A percentile compares a stretch with the other conserved stretches of the same genome.
Evolutionary conservation across 2,329 filamentous ascomycete species (phyloP).

Genomic region (Hortaea werneckii): DNA sequence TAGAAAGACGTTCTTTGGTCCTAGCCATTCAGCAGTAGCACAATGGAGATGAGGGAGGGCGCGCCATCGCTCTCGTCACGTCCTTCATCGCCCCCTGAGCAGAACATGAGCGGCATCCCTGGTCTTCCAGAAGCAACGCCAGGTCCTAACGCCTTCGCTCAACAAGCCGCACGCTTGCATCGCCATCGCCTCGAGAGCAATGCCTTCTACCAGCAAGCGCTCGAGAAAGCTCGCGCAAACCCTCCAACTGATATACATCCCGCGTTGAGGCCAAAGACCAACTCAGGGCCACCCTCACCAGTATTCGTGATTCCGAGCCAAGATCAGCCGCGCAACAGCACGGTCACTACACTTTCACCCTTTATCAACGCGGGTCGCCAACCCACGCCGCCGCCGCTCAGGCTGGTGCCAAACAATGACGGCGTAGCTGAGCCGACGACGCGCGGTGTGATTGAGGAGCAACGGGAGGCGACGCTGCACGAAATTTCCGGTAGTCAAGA

Average conservation of each 20-base stretch:
- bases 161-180: slow-evolving; percentile 11
- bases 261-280: slow-evolving; percentile 6
- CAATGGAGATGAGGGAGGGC: no score
- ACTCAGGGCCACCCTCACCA: slow-evolving; percentile 1
- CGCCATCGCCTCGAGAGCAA: slow-evolving; percentile 20
- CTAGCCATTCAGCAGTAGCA: no score
- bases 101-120: no score
- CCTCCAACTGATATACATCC: slow-evolving; percentile 17
- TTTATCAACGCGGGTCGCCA: slow-evolving; percentile 14
- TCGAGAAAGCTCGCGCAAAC: slow-evolving; percentile 9
- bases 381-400: slow-evolving; percentile 12
- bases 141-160: slow-evolving; percentile 22
- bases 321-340: slow-evolving; percentile 8
- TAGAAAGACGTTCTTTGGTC: no score
- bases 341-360: slow-evolving; percentile 18
- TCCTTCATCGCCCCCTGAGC: no score
- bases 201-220: slow-evolving; percentile 25
- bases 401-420: slow-evolving; percentile 15
- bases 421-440: slow-evolving; percentile 25
- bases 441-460: slow-evolving; percentile 32
- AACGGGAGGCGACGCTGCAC: slow-evolving; percentile 22
- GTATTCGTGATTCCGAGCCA: background rate
- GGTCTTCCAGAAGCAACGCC: slow-evolving; percentile 11
- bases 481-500: slow-evolving; percentile 25
- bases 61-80: no score